Evolutionary conservation across 2,329 filamentous ascomycete species (phyloP), one percentile per base, ranked within the genome.

Genomic region (Fusarium humuli): DNA sequence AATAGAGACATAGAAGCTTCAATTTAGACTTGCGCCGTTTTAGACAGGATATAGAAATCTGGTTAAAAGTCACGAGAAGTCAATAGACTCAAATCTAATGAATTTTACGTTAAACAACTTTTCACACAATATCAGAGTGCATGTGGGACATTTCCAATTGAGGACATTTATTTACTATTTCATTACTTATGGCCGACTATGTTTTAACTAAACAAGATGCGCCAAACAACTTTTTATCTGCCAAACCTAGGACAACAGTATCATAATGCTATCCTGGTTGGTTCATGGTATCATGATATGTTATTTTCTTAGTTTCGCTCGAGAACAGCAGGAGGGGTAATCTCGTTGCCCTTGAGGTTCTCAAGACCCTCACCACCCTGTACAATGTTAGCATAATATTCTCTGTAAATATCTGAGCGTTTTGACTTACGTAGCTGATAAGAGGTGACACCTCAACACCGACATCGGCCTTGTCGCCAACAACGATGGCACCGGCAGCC

Each of bases 371-470:
- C 90, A 61, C 90, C 90, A 62, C 85, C 86, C 87, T 89, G 23
- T 34, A 5, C 29, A 48, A 42, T 41, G 57, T 73, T 62, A 73
- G 62, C 50, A 57, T 58, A 9, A 23, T 41, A 9, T 37, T 25
- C 34, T 18, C 6, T 30, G 18, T 18, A 41, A 37, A 29, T 5
- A 8, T 8, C 6, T 11, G 14, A 13, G 13, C 20, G 11, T 4
- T 23, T 45, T 52, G 56, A 92, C 93, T 89, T 89, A 97, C 94
- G 79, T 99, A 99, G 88, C 94, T 98, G 79, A 97, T 92, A 75
- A 97, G 84, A 40, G 96, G 96, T 57, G 94, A 97, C 20, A 99
- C 90, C 80, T 99, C 96, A 37, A 99, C 86, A 40, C 96, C 95
- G 37, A 84, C 83, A 16, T 87, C 85, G 66, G 89, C 91, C 41